Percentiles rank a stretch among this genome's conserved stretches.
These are phyloP conservation scores for Saprolegnia parasitica DNA, from an alignment of 352 stramenopile genomes.

Conservation along the genomic window DNA sequence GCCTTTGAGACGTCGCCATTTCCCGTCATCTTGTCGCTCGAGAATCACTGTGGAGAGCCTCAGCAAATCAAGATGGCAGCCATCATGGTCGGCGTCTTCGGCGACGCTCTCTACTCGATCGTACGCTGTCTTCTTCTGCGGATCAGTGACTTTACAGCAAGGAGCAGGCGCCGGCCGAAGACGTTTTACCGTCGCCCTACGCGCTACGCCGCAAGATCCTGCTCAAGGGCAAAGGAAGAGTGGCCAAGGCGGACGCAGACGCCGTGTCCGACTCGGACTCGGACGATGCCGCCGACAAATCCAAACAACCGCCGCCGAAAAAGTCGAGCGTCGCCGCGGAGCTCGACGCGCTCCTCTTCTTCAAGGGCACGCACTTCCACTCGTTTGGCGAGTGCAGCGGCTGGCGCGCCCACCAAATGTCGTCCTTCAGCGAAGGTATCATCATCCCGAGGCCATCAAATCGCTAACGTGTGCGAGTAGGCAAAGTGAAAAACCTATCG, in stretches of 20 bases:
- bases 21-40: conserved; percentile 50
- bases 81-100: conserved; percentile 32
- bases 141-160: conserved; percentile 16
- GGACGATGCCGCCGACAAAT: conserved; percentile 30
- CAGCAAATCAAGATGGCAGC: conserved; percentile 47
- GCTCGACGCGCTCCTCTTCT: conserved; percentile 30
- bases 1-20: conserved; percentile 32
- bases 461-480: background rate
- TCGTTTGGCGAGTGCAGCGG: conserved; percentile 27
- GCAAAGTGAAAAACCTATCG: conserved; percentile 34
- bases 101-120: conserved; percentile 26
- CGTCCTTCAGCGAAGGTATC: conserved; percentile 30
- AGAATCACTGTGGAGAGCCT: conserved; percentile 53
- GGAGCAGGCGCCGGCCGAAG: background rate
- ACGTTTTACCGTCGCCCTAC: conserved; percentile 30
- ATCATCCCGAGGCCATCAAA: too few species aligned
- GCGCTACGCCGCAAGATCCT: conserved; percentile 34
- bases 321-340: conserved; percentile 33
- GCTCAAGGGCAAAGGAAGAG: conserved; percentile 34
- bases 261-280: conserved; percentile 30
- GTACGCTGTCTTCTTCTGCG: conserved; percentile 7
- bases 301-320: conserved; percentile 24
- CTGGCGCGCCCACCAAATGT: conserved; percentile 32
- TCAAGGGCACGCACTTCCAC: conserved; percentile 36
- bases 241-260: conserved; percentile 27